A percentile compares a stretch with the other conserved stretches of the same genome.
phyloP scores from a whole-genome alignment of 768 basidiomycete species.

The Mycena olivaceomarginata region DNA sequence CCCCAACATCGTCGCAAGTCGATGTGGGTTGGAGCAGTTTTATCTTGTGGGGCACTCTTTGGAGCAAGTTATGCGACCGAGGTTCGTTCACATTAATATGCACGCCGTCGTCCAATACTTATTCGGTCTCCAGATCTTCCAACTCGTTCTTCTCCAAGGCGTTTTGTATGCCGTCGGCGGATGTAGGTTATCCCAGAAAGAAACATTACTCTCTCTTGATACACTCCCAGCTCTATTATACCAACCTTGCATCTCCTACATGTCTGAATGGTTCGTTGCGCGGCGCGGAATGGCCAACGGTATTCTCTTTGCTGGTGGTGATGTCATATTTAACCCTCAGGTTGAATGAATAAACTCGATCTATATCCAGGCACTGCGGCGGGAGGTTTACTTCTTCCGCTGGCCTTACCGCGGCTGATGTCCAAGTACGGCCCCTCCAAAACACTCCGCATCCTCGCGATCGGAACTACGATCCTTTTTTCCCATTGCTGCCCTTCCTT shows the following conservation, averaged over 20 bases:
- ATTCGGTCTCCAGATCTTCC: slow-evolving; percentile 19
- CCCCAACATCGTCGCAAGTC: slow-evolving; percentile 42
- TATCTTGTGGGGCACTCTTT: slow-evolving; percentile 48
- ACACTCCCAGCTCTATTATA: slow-evolving; percentile 48
- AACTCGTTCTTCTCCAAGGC: slow-evolving; percentile 50
- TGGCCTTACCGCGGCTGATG: slow-evolving; percentile 50
- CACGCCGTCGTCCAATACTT: too few relatives aligned
- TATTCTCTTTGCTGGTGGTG: slow-evolving; percentile 52
- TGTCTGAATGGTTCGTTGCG: slow-evolving; percentile 57
- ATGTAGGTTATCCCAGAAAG: slow-evolving; percentile 31
- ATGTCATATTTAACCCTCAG: not conserved
- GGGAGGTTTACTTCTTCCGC: slow-evolving; percentile 53
- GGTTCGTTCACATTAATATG: not conserved
- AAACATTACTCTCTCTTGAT: not conserved
- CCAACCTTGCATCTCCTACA: slow-evolving; percentile 48
- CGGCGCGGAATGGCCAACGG: slow-evolving; percentile 54
- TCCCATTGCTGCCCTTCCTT: slow-evolving; percentile 48
- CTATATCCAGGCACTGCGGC: slow-evolving; percentile 43
- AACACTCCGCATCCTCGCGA: slow-evolving; percentile 50
- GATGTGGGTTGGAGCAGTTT: slow-evolving; percentile 48
- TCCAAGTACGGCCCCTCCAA: slow-evolving; percentile 41
- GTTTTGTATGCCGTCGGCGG: slow-evolving; percentile 52
- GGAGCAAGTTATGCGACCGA: slow-evolving; percentile 49
- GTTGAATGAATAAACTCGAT: not conserved
- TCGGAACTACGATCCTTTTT: slow-evolving; percentile 40